These are phyloP conservation scores for Sporothrix curviconia DNA, from an alignment of 2,329 filamentous ascomycete species.

Conservation along the genomic window DNA sequence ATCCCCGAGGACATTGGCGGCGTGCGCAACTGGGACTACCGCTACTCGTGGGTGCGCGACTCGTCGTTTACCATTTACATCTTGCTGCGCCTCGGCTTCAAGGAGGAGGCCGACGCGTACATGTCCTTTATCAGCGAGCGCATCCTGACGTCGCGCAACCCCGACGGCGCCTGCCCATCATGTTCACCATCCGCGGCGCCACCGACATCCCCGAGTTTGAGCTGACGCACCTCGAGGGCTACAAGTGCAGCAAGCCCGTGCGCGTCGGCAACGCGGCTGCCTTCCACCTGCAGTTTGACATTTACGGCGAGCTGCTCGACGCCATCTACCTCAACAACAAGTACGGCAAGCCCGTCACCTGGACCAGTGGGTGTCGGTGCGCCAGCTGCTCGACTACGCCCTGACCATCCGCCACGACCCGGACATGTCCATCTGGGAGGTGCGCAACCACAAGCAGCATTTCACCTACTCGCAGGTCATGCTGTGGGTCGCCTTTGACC, in stretches of 20 bases:
- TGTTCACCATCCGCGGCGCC: slow-evolving; percentile 72
- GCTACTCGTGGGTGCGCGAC: slow-evolving; percentile 74
- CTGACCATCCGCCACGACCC: slow-evolving; percentile 55
- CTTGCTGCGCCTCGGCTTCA: slow-evolving; percentile 68
- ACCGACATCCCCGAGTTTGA: slow-evolving; percentile 68
- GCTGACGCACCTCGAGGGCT: slow-evolving; percentile 64
- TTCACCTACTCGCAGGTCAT: slow-evolving; percentile 79
- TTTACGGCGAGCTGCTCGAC: slow-evolving; percentile 74
- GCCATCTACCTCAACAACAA: slow-evolving; percentile 74
- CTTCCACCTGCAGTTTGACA: slow-evolving; percentile 70
- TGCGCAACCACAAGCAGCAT: slow-evolving; percentile 66
- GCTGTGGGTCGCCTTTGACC: slow-evolving; percentile 76
- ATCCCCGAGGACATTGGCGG: slow-evolving; percentile 69
- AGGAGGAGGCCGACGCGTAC: slow-evolving; percentile 68
- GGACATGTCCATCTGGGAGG: slow-evolving; percentile 82
- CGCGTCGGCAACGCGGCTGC: slow-evolving; percentile 72
- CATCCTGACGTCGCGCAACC: slow-evolving; percentile 53
- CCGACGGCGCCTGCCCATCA: slow-evolving; percentile 63
- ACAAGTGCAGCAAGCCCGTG: slow-evolving; percentile 63
- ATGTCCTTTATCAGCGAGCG: slow-evolving; percentile 72
- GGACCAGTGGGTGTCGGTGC: slow-evolving; percentile 69
- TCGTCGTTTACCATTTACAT: slow-evolving; percentile 74
- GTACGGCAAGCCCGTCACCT: slow-evolving; percentile 68
- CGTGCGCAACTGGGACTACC: slow-evolving; percentile 61
- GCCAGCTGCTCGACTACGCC: slow-evolving; percentile 65